Conservation (phyloP, 805 yeast species). For the Pichia membranifaciens region DNA sequence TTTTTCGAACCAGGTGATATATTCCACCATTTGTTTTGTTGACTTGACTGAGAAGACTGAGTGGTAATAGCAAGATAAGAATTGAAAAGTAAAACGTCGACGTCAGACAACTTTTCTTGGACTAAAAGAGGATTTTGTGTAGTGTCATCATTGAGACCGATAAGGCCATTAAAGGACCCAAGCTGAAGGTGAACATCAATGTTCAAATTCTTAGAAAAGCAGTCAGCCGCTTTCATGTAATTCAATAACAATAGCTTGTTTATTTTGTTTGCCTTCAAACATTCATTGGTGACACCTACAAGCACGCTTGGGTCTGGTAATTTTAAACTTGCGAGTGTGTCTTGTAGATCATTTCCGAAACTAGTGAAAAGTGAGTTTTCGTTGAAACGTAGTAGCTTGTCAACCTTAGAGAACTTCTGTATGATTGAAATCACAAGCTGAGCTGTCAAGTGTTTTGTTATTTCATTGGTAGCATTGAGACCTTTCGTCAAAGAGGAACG, state of each 20-base stretch:
- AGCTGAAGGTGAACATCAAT: slow-evolving; percentile 18
- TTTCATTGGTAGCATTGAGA: slow-evolving; percentile 41
- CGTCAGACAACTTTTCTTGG: slow-evolving; percentile 33
- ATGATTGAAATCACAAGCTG: slow-evolving; percentile 53
- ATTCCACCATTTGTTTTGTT: slow-evolving; percentile 73
- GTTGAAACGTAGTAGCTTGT: slow-evolving; percentile 20
- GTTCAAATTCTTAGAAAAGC: slow-evolving; percentile 20
- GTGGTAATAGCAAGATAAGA: slow-evolving; percentile 58
- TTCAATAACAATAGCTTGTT: slow-evolving; percentile 45
- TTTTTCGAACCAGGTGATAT: slow-evolving; percentile 35
- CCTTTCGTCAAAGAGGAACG: slow-evolving; percentile 53
- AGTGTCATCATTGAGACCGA: slow-evolving; percentile 13
- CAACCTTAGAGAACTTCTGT: slow-evolving; percentile 44
- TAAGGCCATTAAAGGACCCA: slow-evolving; percentile 12
- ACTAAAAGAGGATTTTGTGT: background rate
- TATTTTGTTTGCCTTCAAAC: slow-evolving; percentile 25
- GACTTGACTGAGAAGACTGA: slow-evolving; percentile 19
- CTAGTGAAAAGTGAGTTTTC: slow-evolving; percentile 14
- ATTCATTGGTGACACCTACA: slow-evolving; percentile 38
- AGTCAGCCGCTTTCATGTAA: slow-evolving; percentile 34
- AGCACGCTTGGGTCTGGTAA: slow-evolving; percentile 50
- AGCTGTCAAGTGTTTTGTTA: slow-evolving; percentile 59
- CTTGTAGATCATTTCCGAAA: slow-evolving; percentile 20
- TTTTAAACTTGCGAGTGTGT: slow-evolving; percentile 19
- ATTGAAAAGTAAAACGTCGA: slow-evolving; percentile 55